These are phyloP conservation scores for Panicum miliaceum DNA, from an alignment of 176 grass and related monocot genomes.

Conservation along the genomic window DNA sequence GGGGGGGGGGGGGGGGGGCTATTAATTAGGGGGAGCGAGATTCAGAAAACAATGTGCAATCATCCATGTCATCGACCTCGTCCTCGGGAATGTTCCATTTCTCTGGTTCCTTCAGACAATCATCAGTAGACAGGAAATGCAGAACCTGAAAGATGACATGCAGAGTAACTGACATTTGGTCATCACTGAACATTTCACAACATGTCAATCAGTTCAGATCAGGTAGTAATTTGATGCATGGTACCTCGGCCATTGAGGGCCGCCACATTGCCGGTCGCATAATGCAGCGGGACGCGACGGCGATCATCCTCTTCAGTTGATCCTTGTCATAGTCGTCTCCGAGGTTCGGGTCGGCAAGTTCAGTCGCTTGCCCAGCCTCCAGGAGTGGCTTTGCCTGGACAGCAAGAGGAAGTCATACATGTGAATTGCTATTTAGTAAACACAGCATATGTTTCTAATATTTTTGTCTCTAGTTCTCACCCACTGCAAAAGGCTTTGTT, in stretches of 20 bases:
- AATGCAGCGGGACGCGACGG: slow-evolving; percentile 68
- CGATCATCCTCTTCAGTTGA: slow-evolving; percentile 72
- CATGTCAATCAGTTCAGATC: background rate
- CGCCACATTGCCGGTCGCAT: slow-evolving; percentile 82
- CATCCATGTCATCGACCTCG: slow-evolving; percentile 77
- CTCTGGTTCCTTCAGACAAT: slow-evolving; percentile 62
- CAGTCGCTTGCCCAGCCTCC: slow-evolving; percentile 71
- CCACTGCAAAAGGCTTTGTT: slow-evolving; percentile 81
- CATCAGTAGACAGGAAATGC: slow-evolving; percentile 60
- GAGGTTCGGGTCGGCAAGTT: slow-evolving; percentile 76
- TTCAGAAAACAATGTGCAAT: slow-evolving; percentile 61
- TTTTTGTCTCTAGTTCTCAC: slow-evolving; percentile 38
- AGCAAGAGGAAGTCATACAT: background rate
- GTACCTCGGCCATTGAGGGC: slow-evolving; percentile 81
- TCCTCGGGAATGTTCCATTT: slow-evolving; percentile 82
- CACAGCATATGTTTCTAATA: background rate
- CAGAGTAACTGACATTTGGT: background rate
- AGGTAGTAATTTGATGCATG: background rate
- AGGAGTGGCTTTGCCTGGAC: slow-evolving; percentile 85
- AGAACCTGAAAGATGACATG: slow-evolving; percentile 57
- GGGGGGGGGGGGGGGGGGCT: background rate
- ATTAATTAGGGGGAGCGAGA: slow-evolving; percentile 40
- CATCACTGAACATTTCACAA: background rate
- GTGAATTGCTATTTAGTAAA: background rate
- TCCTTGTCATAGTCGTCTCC: slow-evolving; percentile 63